Evolutionary conservation across 2,329 filamentous ascomycete genomes (phyloP).

Genomic region (Sordariomycetes sp.): DNA sequence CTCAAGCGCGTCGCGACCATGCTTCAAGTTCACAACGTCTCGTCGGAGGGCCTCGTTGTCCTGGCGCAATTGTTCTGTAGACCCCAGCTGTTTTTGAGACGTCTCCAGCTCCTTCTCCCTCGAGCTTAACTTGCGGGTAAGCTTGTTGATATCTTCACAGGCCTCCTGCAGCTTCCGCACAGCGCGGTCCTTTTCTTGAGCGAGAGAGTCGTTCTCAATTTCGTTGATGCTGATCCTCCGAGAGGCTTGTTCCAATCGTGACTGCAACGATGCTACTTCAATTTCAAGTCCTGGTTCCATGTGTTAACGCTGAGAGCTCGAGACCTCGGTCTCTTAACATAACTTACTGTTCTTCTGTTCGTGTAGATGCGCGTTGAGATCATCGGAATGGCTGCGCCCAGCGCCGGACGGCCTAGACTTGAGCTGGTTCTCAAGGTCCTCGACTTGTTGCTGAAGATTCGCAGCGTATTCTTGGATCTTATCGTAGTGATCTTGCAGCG

Average conservation of each 20-base stretch:
- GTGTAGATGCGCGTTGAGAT: slow-evolving; percentile 33
- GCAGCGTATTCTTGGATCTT: slow-evolving; percentile 45
- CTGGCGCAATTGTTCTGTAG: slow-evolving; percentile 26
- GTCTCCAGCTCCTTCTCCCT: slow-evolving; percentile 32
- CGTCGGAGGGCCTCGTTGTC: slow-evolving; percentile 28
- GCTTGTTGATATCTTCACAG: slow-evolving; percentile 45
- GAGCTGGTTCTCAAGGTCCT: slow-evolving; percentile 38
- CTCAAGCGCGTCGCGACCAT: slow-evolving; percentile 24
- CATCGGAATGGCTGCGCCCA: slow-evolving; percentile 30
- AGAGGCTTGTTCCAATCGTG: slow-evolving; percentile 52
- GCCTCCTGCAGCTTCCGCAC: slow-evolving; percentile 53
- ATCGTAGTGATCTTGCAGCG: slow-evolving; percentile 46
- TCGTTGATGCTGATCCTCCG: slow-evolving; percentile 54
- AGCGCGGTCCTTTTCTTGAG: slow-evolving; percentile 56
- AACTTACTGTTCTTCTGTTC: slow-evolving; percentile 49
- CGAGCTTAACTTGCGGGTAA: slow-evolving; percentile 30
- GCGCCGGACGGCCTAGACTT: slow-evolving; percentile 31
- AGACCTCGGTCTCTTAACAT: neutral
- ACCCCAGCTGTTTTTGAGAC: slow-evolving; percentile 30
- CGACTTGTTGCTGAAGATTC: slow-evolving; percentile 41
- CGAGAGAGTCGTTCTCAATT: slow-evolving; percentile 52
- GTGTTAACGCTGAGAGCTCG: slow-evolving; percentile 1
- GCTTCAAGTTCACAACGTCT: slow-evolving; percentile 29
- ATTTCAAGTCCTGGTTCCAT: slow-evolving; percentile 41
- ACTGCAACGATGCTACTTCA: slow-evolving; percentile 49